These are phyloP conservation scores for Claviceps sp. DNA, from an alignment of 2,329 filamentous ascomycete genomes.

Conservation along the genomic window DNA sequence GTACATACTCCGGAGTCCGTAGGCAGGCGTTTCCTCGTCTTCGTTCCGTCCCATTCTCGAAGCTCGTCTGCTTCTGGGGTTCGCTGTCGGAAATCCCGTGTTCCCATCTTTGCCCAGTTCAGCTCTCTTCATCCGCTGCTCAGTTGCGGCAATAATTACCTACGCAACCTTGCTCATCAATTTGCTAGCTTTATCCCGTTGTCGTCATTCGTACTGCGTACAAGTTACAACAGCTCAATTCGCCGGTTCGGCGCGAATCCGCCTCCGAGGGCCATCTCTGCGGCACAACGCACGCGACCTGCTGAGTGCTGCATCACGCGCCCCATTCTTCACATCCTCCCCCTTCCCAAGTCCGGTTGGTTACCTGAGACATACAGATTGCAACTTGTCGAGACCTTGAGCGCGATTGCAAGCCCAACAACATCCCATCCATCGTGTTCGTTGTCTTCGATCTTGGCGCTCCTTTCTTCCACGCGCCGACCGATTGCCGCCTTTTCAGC, in stretches of 20 bases:
- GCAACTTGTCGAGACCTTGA: background rate
- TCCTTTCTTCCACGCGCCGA: background rate
- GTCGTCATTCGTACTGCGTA: slow-evolving; percentile 1
- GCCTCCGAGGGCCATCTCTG: background rate
- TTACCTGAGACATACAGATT: background rate
- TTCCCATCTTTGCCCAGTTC: background rate
- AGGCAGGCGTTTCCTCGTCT: background rate
- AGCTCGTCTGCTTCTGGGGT: background rate
- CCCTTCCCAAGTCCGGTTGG: background rate
- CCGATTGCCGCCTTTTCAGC: background rate
- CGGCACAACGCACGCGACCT: background rate
- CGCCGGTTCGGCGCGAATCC: background rate
- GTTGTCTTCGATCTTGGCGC: background rate
- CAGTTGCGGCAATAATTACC: too few relatives aligned
- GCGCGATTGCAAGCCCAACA: background rate
- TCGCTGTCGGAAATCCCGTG: background rate
- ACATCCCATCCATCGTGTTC: background rate
- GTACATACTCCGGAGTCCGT: too few relatives aligned
- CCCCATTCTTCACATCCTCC: background rate
- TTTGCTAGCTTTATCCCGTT: background rate
- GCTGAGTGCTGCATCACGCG: background rate
- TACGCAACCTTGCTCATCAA: too few relatives aligned
- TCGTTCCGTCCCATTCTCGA: background rate
- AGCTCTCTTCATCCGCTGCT: background rate
- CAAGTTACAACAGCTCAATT: background rate